Evolutionary conservation across 805 yeast species (phyloP), one percentile per base, ranked within the genome.

Genomic region (Lipomyces kockii): DNA sequence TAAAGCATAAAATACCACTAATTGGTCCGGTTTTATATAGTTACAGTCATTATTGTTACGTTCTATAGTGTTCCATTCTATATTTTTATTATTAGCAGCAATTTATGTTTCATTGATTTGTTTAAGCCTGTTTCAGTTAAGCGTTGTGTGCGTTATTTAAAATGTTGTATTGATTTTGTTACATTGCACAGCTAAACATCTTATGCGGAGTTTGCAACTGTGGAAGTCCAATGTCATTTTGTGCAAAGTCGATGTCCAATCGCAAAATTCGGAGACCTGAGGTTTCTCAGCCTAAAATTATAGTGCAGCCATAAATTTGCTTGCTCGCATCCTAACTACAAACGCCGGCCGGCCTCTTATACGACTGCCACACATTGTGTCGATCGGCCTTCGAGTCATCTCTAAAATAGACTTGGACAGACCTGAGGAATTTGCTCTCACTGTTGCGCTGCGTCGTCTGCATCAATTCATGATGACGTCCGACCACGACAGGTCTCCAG

Each of bases 71-170:
- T 67, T 54, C 49, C 35, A 32, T 59, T 64, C 53, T 60, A 56
- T 53, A 22, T 66, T 57, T 58, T 63, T 37, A 60, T 39, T 66
- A 51, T 65, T 62, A 62, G 60, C 61, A 67, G 60, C 62, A 65
- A 61, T 58, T 61, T 58, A 66, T 56, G 63, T 58, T 59, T 25
- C 51, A 59, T 54, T 17, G 49, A 39, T 65, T 61, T 56, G 20
- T 60, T 56, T 62, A 25, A 43, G 56, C 57, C 55, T 53, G 46
- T 58, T 60, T 53, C 22, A 49, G 34, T n/a, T 51, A 58, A 60
- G n/a, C 46, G 32, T 58, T n/a, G 29, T 43, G 22, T 43, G 8
- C 14, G 49, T 43, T 43, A 43, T n/a, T n/a, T 43, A 43, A 43
- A 43, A 43, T n/a, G 49, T 43, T n/a, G 49, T 43, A n/a, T 43